Evolutionary conservation across 768 basidiomycete species (phyloP).

Genomic region (Amanita muscaria): DNA sequence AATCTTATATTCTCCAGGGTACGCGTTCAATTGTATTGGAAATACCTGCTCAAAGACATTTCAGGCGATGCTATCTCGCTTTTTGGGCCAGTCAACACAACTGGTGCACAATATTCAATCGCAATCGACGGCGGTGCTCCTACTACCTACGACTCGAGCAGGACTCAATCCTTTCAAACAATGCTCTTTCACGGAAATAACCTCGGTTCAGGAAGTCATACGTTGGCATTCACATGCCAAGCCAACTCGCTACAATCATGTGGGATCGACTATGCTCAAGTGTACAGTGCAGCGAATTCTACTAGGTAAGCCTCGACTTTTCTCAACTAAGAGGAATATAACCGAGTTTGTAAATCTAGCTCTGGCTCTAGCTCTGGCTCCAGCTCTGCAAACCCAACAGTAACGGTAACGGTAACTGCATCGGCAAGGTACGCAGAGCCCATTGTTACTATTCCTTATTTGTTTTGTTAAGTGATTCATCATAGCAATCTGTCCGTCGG

Average conservation of each 20-base stretch:
- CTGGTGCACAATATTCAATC: background rate
- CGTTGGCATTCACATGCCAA: constrained; percentile 2
- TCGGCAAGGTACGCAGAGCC: too few species aligned
- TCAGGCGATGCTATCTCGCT: constrained; percentile 8
- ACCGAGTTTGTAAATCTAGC: too few species aligned
- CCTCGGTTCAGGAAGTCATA: constrained; percentile 7
- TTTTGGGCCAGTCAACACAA: constrained; percentile 1
- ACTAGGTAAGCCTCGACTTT: background rate
- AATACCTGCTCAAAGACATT: background rate
- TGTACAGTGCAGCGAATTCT: background rate
- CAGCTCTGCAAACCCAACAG: too few species aligned
- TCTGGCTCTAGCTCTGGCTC: too few species aligned
- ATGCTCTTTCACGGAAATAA: constrained; percentile 7
- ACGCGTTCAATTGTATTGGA: background rate
- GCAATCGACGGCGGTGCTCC: background rate
- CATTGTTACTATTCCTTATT: too few species aligned
- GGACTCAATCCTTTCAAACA: background rate
- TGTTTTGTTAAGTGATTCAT: too few species aligned
- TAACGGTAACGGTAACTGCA: too few species aligned
- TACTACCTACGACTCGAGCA: background rate
- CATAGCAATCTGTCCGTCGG: constrained; percentile 3
- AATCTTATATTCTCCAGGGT: constrained; percentile 1
- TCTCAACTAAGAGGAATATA: too few species aligned
- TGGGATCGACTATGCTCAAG: constrained; percentile 5
- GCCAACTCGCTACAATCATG: background rate